Percentiles rank a stretch among this genome's conserved stretches.
phyloP scores from a whole-genome alignment of 768 basidiomycete genomes.

The Boletus sp. region DNA sequence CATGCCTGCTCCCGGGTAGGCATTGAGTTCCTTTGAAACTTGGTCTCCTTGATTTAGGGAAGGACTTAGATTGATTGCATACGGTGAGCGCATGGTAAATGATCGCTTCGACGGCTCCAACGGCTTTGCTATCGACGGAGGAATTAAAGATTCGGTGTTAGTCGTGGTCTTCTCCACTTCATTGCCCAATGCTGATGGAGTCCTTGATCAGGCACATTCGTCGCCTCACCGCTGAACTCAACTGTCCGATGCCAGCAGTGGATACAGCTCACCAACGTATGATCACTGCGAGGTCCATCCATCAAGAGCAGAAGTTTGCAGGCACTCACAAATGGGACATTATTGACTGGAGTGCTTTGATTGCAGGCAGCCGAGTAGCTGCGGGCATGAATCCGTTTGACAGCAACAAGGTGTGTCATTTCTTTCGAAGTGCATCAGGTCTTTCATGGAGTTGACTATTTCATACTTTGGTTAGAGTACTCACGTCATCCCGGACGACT shows the following conservation, averaged over 20 bases:
- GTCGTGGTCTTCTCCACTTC: slow-evolving; percentile 18
- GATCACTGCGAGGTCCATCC: slow-evolving; percentile 74
- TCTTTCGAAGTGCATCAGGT: background rate
- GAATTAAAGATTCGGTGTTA: slow-evolving; percentile 78
- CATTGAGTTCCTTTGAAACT: background rate
- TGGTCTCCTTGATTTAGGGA: slow-evolving; percentile 1
- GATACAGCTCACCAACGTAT: slow-evolving; percentile 77
- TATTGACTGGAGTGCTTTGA: slow-evolving; percentile 81
- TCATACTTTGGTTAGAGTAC: slow-evolving; percentile 8
- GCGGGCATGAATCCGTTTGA: slow-evolving; percentile 60
- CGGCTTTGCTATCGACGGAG: slow-evolving; percentile 84
- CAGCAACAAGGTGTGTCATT: slow-evolving; percentile 30
- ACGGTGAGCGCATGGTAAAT: slow-evolving; percentile 67
- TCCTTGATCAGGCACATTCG: slow-evolving; percentile 56
- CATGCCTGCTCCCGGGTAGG: slow-evolving; percentile 63
- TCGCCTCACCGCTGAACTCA: slow-evolving; percentile 59
- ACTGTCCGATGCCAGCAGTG: slow-evolving; percentile 68
- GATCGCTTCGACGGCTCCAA: slow-evolving; percentile 71
- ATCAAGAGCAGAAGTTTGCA: slow-evolving; percentile 43
- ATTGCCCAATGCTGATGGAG: slow-evolving; percentile 2
- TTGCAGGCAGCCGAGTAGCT: slow-evolving; percentile 74
- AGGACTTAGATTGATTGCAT: slow-evolving; percentile 45
- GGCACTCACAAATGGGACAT: slow-evolving; percentile 52
- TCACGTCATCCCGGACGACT: slow-evolving; percentile 24
- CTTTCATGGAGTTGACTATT: background rate